A percentile compares a stretch with the other conserved stretches of the same genome.
phyloP scores from a whole-genome alignment of 148 eudicot genomes.

The Rhododendron kiyosumense region DNA sequence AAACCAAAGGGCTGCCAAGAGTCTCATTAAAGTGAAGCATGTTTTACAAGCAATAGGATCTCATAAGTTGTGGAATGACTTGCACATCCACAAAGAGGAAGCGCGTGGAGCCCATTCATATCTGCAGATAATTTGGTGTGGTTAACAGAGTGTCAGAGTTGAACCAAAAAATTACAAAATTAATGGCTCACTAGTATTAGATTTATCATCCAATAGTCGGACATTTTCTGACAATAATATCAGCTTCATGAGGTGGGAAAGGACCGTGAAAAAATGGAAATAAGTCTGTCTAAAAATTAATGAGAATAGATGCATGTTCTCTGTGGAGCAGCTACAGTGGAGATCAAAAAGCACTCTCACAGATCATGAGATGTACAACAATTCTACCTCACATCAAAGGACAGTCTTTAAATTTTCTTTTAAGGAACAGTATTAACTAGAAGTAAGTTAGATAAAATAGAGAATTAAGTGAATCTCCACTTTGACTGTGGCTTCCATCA shows the following conservation, averaged over 20 bases:
- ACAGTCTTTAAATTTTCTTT: not conserved
- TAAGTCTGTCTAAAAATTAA: too few species aligned
- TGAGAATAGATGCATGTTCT: not conserved
- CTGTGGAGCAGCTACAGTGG: not conserved
- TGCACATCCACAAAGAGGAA: not conserved
- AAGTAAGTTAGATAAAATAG: not conserved
- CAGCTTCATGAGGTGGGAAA: not conserved
- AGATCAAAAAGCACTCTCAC: not conserved
- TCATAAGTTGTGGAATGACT: not conserved
- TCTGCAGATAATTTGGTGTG: constrained; percentile 3
- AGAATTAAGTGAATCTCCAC: not conserved
- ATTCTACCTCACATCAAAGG: not conserved
- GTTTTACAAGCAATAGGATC: not conserved
- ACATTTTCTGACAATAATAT: not conserved
- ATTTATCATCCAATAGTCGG: not conserved
- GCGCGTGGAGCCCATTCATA: not conserved
- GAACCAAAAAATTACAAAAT: not conserved
- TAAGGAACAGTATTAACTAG: not conserved
- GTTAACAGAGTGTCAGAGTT: not conserved
- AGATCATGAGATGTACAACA: not conserved
- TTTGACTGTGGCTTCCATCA: not conserved
- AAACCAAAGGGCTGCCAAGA: not conserved
- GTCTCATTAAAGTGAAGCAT: not conserved
- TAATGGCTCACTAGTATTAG: not conserved
- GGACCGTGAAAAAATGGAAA: not conserved